Base-by-base conservation (phyloP, 345 rosid genomes). In the Syzygium aromaticum region DNA sequence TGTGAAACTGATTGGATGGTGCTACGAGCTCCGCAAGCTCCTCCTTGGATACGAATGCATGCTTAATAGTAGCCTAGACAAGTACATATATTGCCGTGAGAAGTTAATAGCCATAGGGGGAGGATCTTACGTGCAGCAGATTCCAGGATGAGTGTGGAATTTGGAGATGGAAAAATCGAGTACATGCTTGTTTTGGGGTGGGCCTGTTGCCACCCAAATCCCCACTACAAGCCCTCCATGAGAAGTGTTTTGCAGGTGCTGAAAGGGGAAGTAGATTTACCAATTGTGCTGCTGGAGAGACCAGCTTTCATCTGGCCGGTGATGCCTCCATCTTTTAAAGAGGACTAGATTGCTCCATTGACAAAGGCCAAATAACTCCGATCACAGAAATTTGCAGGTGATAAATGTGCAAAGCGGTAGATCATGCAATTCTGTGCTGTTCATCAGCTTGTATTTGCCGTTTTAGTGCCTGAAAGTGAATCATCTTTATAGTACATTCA, bases 201-300 rank as follows among this genome's bases (percentile, higher is more conserved):
- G 54, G 94, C 95, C 22, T 96, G 97, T 84, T 95, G 98, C 90
- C 98, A 95, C 88, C 96, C 98, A 11, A 94, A 94, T 54, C 96
- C 96, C 2, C 89, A 94, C 89, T 83, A 90, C 38, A 94, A 97
- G 93, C 98, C 96, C 2, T 89, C 92, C 25, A 95, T 91, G 95
- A 94, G 90, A 88, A 86, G 84, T 15, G 98, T 94, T 52, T 22
- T 95, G 84, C 92, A 95, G 93, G 97, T 96, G 82, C 90, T 97
- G 67, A 90, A 86, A 0, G 96, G 97, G 30, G 96, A 95, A 89
- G 93, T 91, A 3, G 86, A 88, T 43, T 89, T 93, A 10, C 98
- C 94, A 0, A 86, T 88, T 6, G 91, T 96, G 77, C 96, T 96
- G 0, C 84, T 77, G 2, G 95, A 94, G 87, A 92, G 94, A 86